Conservation (phyloP, 2,329 filamentous ascomycete species). For the Fusarium tjaetaba region DNA sequence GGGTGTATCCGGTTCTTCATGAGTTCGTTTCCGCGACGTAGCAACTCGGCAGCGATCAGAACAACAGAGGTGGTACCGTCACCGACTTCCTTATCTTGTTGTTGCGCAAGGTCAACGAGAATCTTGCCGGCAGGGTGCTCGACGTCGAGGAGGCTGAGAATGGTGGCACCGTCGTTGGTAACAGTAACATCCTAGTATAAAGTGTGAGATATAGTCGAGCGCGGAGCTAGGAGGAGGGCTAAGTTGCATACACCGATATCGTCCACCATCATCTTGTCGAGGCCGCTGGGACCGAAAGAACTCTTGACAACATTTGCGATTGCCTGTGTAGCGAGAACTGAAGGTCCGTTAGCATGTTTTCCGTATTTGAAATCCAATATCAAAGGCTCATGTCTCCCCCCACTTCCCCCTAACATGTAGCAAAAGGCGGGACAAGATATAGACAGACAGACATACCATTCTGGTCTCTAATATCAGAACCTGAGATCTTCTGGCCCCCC, state of each 20-base stretch:
- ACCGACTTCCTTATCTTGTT: slow-evolving; percentile 98
- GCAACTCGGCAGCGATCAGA: slow-evolving; percentile 93
- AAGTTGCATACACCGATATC: slow-evolving; percentile 83
- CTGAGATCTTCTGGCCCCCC: slow-evolving; percentile 96
- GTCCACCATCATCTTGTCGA: slow-evolving; percentile 99
- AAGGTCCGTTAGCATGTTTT: slow-evolving; percentile 25
- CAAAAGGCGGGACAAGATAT: slow-evolving; percentile 38
- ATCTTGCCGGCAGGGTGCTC: slow-evolving; percentile 99
- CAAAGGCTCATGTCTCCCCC: slow-evolving; percentile 29
- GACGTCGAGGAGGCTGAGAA: slow-evolving; percentile 92
- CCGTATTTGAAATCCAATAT: slow-evolving; percentile 24
- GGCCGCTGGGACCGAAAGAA: slow-evolving; percentile 94
- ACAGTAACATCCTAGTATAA: slow-evolving; percentile 86
- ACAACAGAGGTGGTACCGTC: slow-evolving; percentile 99
- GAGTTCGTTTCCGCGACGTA: slow-evolving; percentile 93
- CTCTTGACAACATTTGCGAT: slow-evolving; percentile 99
- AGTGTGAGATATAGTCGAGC: slow-evolving; percentile 34
- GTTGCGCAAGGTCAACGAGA: slow-evolving; percentile 94
- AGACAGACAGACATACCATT: slow-evolving; percentile 70
- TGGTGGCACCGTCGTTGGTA: slow-evolving; percentile 98
- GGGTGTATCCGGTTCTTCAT: slow-evolving; percentile 99
- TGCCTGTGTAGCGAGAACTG: slow-evolving; percentile 92
- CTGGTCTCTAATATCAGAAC: slow-evolving; percentile 95
- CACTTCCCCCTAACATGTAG: slow-evolving; percentile 42
- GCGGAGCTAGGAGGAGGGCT: slow-evolving; percentile 28